Evolutionary conservation across 148 eudicot genomes (phyloP).

Genomic region (Silene uniflora): DNA sequence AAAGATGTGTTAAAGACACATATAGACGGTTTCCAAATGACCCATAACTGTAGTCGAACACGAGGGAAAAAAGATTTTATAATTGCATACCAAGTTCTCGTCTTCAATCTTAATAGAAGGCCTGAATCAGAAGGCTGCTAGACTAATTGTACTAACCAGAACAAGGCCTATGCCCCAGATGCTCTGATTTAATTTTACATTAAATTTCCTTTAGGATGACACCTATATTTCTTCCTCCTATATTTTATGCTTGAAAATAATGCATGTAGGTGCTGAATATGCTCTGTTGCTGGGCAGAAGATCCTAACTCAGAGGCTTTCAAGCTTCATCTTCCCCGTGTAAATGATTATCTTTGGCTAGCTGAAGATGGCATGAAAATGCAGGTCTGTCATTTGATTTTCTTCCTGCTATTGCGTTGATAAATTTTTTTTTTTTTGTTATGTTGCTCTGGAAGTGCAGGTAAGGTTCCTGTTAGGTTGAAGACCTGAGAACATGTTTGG

Average conservation of each 20-base stretch:
- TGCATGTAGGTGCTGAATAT: conserved; percentile 59
- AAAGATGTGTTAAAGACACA: too few species aligned
- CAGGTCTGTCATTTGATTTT: conserved; percentile 48
- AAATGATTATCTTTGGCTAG: conserved; percentile 87
- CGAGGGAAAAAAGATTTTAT: not conserved
- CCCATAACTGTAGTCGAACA: not conserved
- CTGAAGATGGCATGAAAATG: conserved; percentile 99
- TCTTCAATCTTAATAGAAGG: not conserved
- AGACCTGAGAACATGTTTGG: too few species aligned
- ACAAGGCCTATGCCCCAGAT: too few species aligned
- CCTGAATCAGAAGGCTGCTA: too few species aligned
- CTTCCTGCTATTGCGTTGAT: not conserved
- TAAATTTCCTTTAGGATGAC: not conserved
- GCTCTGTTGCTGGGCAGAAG: conserved; percentile 99
- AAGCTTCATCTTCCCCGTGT: conserved; percentile 93
- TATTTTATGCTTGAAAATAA: not conserved
- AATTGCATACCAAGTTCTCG: not conserved
- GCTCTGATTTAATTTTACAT: not conserved
- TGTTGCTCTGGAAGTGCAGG: not conserved
- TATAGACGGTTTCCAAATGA: too few species aligned
- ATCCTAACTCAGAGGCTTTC: conserved; percentile 96
- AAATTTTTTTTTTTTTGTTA: not conserved
- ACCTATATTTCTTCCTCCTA: not conserved
- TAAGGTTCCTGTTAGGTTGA: not conserved
- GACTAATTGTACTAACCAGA: not conserved